phyloP scores from a whole-genome alignment of 345 rosid species.

The Noccaea bulbosa region DNA sequence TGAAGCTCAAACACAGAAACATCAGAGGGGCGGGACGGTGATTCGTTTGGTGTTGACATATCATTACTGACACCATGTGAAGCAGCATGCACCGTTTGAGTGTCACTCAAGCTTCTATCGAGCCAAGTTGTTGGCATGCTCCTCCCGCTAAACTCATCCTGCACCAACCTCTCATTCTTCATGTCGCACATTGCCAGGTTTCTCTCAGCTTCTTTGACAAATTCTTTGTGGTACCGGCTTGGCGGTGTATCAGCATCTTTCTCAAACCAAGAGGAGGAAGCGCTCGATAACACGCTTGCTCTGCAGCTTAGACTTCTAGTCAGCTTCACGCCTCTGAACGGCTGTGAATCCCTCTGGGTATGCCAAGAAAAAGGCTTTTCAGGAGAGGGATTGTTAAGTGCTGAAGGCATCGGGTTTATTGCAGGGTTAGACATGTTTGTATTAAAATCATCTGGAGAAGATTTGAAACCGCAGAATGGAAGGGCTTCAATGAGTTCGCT shows the following conservation, averaged over 20 bases:
- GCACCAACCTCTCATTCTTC: slow-evolving; percentile 27
- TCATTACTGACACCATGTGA: slow-evolving; percentile 32
- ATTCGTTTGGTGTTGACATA: slow-evolving; percentile 44
- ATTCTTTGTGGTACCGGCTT: slow-evolving; percentile 45
- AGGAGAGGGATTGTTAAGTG: slow-evolving; percentile 48
- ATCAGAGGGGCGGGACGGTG: slow-evolving; percentile 42
- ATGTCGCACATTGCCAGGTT: slow-evolving; percentile 42
- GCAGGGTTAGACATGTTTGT: slow-evolving; percentile 57
- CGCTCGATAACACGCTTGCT: slow-evolving; percentile 49
- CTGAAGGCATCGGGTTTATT: slow-evolving; percentile 41
- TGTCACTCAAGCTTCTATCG: slow-evolving; percentile 45
- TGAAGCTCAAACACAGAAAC: slow-evolving; percentile 47
- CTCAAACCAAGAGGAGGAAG: slow-evolving; percentile 43
- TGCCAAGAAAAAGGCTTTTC: slow-evolving; percentile 46
- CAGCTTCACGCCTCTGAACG: slow-evolving; percentile 51
- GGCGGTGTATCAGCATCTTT: slow-evolving; percentile 50
- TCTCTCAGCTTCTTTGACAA: slow-evolving; percentile 46
- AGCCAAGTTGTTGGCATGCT: slow-evolving; percentile 46
- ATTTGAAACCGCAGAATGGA: slow-evolving; percentile 38
- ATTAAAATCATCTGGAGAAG: slow-evolving; percentile 47
- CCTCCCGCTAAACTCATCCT: slow-evolving; percentile 21
- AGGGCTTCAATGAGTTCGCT: slow-evolving; percentile 27
- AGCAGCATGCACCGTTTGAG: slow-evolving; percentile 29
- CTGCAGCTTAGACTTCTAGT: slow-evolving; percentile 72
- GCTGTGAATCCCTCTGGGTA: slow-evolving; percentile 47